Evolutionary conservation across 257 asterid genomes (phyloP).

Genomic region (Solanum sitiens): DNA sequence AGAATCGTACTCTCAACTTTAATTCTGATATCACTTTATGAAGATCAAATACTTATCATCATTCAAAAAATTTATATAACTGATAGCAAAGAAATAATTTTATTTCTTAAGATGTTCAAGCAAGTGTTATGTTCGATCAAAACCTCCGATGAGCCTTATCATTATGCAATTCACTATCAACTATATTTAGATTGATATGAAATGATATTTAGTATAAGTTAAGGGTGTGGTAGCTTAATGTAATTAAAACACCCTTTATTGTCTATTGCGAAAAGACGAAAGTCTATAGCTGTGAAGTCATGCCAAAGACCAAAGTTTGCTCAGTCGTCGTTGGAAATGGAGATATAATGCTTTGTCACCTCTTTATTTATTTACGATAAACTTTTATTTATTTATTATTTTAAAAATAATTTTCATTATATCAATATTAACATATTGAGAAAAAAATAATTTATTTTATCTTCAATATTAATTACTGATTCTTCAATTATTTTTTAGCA

Average conservation of each 20-base stretch:
- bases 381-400: too few relatives aligned
- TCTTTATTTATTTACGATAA: not conserved
- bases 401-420: too few relatives aligned
- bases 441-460: too few relatives aligned
- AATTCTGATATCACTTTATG: rapidly evolving
- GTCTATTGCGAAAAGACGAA: not conserved
- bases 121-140: not conserved
- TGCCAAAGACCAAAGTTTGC: not conserved
- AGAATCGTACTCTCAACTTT: rapidly evolving
- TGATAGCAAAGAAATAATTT: not conserved
- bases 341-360: not conserved
- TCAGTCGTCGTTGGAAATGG: not conserved
- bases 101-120: too few relatives aligned
- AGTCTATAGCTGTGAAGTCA: not conserved
- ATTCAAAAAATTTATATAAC: too few relatives aligned
- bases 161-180: not conserved
- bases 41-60: not conserved
- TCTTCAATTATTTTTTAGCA: too few relatives aligned
- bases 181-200: not conserved
- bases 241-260: not conserved
- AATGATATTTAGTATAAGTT: not conserved
- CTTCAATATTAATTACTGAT: too few relatives aligned
- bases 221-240: not conserved
- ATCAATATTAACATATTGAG: too few relatives aligned
- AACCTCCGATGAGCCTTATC: too few relatives aligned